These are phyloP conservation scores for Boletellus sp. DNA, from an alignment of 768 basidiomycete genomes.

Conservation along the genomic window DNA sequence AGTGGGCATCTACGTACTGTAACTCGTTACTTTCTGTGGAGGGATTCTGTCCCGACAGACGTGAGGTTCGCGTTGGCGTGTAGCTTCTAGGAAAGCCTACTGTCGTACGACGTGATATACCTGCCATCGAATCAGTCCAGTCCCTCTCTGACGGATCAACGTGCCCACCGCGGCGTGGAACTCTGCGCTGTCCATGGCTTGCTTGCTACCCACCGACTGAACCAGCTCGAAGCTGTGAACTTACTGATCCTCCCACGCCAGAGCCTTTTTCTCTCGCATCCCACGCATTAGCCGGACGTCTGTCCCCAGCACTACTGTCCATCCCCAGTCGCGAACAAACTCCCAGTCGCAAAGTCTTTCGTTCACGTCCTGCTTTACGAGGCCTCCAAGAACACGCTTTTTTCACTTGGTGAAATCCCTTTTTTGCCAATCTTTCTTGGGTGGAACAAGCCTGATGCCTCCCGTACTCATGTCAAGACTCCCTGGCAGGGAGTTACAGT, in stretches of 20 bases:
- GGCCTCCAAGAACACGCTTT: too few species aligned
- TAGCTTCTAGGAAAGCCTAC: slow-evolving; percentile 10
- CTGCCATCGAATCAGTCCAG: slow-evolving; percentile 32
- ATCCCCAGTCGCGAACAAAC: too few species aligned
- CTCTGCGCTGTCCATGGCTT: slow-evolving; percentile 53
- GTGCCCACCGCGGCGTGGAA: slow-evolving; percentile 53
- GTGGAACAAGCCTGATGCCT: too few species aligned
- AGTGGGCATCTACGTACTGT: slow-evolving; percentile 43
- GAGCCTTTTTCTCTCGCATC: neutral
- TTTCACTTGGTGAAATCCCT: too few species aligned
- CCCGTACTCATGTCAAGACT: too few species aligned
- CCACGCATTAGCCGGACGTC: too few species aligned
- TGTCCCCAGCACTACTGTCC: too few species aligned
- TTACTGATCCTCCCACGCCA: neutral
- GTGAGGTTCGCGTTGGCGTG: neutral
- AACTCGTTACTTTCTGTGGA: slow-evolving; percentile 63
- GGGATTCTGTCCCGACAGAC: slow-evolving; percentile 46
- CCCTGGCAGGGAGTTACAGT: too few species aligned
- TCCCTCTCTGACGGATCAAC: neutral
- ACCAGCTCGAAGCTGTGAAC: neutral
- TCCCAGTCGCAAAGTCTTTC: too few species aligned
- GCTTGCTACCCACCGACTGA: neutral
- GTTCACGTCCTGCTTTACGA: too few species aligned
- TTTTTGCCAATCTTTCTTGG: too few species aligned
- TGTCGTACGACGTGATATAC: slow-evolving; percentile 70